phyloP scores from a whole-genome alignment of 345 rosid species.

The Euphorbia peplus region DNA sequence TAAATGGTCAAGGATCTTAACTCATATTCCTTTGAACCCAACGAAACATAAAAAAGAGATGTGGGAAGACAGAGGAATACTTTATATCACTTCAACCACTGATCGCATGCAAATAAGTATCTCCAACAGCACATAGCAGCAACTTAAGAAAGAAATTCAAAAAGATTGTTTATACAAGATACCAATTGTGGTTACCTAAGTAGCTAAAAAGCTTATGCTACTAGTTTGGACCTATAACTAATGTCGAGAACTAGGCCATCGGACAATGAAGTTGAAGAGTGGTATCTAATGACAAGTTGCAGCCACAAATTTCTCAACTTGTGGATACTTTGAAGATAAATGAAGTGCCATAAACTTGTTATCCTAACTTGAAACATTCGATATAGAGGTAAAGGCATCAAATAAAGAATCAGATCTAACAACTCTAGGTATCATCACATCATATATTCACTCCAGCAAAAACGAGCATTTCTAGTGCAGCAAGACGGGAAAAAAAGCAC shows the following conservation, averaged over 20 bases:
- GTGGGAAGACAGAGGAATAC: background rate
- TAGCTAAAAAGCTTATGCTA: background rate
- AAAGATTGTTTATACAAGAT: background rate
- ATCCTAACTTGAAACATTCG: background rate
- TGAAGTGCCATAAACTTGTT: background rate
- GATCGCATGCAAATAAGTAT: background rate
- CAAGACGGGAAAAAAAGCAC: background rate
- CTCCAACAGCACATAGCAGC: background rate
- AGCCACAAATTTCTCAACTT: background rate
- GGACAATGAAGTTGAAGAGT: background rate
- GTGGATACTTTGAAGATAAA: background rate
- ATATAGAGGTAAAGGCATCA: background rate
- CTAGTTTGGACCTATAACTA: background rate
- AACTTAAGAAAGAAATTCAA: background rate
- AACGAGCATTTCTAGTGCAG: background rate
- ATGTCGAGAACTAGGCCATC: background rate
- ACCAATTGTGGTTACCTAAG: background rate
- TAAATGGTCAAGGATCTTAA: background rate
- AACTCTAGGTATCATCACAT: background rate
- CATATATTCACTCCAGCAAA: background rate
- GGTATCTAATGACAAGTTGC: background rate
- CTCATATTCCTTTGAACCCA: background rate
- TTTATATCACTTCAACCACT: background rate
- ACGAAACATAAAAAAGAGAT: too few species aligned
- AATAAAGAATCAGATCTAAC: background rate